A percentile compares a stretch with the other conserved stretches of the same genome.
Conservation (phyloP, 257 asterid genomes). For the Nicotiana tomentosiformis region DNA sequence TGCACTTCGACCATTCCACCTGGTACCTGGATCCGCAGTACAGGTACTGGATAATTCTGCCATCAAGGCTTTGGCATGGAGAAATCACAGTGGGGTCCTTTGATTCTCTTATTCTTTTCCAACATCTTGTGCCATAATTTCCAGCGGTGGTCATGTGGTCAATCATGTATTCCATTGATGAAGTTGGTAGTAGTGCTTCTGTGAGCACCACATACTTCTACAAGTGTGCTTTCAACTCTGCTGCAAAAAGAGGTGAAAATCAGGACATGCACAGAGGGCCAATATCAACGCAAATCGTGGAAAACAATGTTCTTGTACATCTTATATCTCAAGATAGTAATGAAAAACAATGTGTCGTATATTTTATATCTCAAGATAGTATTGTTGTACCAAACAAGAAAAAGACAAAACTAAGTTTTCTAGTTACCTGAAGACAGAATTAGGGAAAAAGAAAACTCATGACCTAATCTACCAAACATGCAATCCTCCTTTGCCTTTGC, state of each 20-base stretch:
- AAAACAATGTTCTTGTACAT: background rate
- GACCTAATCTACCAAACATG: background rate
- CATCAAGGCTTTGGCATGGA: background rate
- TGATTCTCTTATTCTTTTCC: background rate
- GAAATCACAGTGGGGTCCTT: background rate
- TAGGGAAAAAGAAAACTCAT: background rate
- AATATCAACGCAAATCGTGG: background rate
- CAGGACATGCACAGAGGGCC: background rate
- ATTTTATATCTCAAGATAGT: background rate
- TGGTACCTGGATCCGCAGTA: background rate
- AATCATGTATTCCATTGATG: background rate
- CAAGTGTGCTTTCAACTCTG: background rate
- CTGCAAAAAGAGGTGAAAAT: background rate
- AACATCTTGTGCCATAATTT: background rate
- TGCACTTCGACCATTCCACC: background rate
- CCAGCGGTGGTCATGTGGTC: background rate
- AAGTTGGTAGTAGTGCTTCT: background rate
- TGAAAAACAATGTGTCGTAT: background rate
- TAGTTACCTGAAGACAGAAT: background rate
- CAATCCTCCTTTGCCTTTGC: background rate
- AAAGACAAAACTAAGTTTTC: background rate
- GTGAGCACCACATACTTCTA: background rate
- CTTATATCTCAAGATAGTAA: background rate
- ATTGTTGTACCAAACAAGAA: background rate
- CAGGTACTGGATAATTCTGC: background rate